phyloP scores from a whole-genome alignment of 2,329 filamentous ascomycete genomes.

The Phoma sp. region DNA sequence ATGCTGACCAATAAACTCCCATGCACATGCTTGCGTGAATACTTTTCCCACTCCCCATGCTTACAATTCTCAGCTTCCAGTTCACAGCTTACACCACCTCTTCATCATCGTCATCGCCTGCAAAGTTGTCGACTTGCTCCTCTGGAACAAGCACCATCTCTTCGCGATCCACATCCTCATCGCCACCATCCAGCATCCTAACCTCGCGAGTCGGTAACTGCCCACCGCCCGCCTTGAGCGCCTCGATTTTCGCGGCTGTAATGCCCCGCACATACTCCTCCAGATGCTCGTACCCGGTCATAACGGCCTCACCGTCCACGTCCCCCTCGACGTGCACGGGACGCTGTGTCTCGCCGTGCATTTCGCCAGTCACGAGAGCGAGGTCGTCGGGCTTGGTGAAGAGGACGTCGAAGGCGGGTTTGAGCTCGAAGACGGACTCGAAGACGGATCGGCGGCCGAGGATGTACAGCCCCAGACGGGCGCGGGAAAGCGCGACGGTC shows the following conservation, averaged over 20 bases:
- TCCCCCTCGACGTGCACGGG: conserved; percentile 43
- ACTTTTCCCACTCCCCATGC: not conserved
- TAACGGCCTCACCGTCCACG: conserved; percentile 64
- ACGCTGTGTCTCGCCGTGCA: conserved; percentile 73
- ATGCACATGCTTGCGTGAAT: not conserved
- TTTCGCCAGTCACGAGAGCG: conserved; percentile 80
- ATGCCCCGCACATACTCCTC: conserved; percentile 98
- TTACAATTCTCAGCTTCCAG: too few relatives aligned
- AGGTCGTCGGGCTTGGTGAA: conserved; percentile 81
- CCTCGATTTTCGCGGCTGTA: conserved; percentile 75
- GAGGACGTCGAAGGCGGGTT: conserved; percentile 82
- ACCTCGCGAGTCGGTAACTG: conserved; percentile 45
- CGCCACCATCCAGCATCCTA: conserved; percentile 42
- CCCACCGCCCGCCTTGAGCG: conserved; percentile 55
- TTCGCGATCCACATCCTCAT: conserved; percentile 35
- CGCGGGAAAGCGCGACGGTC: conserved; percentile 92
- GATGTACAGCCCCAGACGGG: conserved; percentile 88
- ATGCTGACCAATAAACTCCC: not conserved
- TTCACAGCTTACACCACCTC: not conserved
- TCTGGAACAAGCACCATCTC: conserved; percentile 39
- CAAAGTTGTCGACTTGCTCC: conserved; percentile 8
- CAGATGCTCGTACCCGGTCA: conserved; percentile 92
- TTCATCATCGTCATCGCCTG: not conserved
- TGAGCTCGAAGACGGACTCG: conserved; percentile 84
- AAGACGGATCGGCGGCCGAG: conserved; percentile 89